phyloP scores from a whole-genome alignment of 495 filamentous ascomycete genomes.

The Penicillium psychrofluorescens region DNA sequence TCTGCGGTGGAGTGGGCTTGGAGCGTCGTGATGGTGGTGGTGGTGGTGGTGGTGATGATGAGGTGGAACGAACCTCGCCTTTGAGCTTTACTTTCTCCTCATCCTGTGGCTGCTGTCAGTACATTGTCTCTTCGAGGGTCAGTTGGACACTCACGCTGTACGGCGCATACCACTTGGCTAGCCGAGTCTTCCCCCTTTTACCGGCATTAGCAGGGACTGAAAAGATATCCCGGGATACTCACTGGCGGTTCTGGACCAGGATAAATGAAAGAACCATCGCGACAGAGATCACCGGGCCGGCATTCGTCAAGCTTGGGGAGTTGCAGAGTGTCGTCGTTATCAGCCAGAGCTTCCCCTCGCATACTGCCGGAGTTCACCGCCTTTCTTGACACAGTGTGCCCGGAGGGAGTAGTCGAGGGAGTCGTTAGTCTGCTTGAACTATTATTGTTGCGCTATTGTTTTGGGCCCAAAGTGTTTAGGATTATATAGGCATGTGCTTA shows the following conservation, averaged over 20 bases:
- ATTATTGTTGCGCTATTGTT: no score
- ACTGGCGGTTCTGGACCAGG: constrained; percentile 96
- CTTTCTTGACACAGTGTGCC: background rate
- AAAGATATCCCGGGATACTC: constrained; percentile 15
- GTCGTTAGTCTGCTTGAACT: no score
- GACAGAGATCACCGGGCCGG: constrained; percentile 12
- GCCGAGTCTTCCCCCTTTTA: constrained; percentile 88
- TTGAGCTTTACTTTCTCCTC: constrained; percentile 96
- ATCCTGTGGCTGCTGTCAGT: constrained; percentile 43
- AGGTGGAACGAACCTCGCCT: constrained; percentile 54
- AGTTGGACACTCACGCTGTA: constrained; percentile 59
- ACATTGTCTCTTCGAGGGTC: background rate
- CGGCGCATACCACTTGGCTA: constrained; percentile 98
- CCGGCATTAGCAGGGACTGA: constrained; percentile 8
- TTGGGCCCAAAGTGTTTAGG: no score
- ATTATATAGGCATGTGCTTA: no score
- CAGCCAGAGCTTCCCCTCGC: constrained; percentile 17
- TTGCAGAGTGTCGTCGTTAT: constrained; percentile 17
- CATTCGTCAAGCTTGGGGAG: constrained; percentile 12
- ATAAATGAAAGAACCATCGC: constrained; percentile 89
- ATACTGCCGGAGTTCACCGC: constrained; percentile 32
- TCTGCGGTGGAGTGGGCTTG: background rate
- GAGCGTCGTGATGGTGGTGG: constrained; percentile 1
- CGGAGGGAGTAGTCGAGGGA: no score
- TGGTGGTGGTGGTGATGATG: background rate